Conservation (phyloP, 257 asterid genomes). For the Solanum dulcamara region DNA sequence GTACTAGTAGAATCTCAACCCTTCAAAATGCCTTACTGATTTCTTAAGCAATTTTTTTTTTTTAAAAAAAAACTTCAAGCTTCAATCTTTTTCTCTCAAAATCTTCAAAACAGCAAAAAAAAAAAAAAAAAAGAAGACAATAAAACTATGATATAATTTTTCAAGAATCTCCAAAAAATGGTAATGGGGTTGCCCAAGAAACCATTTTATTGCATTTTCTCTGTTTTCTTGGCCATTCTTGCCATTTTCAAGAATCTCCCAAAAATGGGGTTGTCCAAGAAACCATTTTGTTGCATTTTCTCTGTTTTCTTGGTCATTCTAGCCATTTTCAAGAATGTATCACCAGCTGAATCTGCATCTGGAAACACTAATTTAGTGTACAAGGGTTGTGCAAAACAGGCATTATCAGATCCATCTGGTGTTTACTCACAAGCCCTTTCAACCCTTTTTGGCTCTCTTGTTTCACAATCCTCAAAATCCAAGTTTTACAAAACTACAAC, state of each 20-base stretch:
- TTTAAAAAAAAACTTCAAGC: slow-evolving; percentile 10
- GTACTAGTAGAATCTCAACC: not conserved
- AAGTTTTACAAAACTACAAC: slow-evolving; percentile 63
- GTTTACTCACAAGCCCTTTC: slow-evolving; percentile 84
- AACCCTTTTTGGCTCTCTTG: slow-evolving; percentile 65
- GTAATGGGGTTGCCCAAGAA: slow-evolving; percentile 38
- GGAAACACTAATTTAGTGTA: slow-evolving; percentile 63
- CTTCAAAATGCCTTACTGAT: slow-evolving; percentile 14
- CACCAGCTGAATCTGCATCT: slow-evolving; percentile 44
- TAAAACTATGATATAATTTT: slow-evolving; percentile 33
- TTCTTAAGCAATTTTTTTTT: too few species aligned
- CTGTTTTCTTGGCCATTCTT: slow-evolving; percentile 13
- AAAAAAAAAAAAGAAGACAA: slow-evolving; percentile 18
- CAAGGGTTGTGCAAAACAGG: slow-evolving; percentile 87
- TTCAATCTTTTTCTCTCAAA: slow-evolving; percentile 1
- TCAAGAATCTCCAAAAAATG: slow-evolving; percentile 23
- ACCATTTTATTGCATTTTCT: slow-evolving; percentile 21
- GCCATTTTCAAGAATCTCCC: slow-evolving; percentile 16
- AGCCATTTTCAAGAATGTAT: slow-evolving; percentile 14
- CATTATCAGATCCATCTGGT: slow-evolving; percentile 81
- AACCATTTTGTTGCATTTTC: slow-evolving; percentile 20
- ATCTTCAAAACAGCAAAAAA: not conserved
- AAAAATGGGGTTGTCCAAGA: slow-evolving; percentile 37
- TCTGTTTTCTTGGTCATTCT: slow-evolving; percentile 19
- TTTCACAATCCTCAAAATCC: slow-evolving; percentile 77